These are phyloP conservation scores for Silybum marianum DNA, from an alignment of 129 eudicot species.

Conservation along the genomic window DNA sequence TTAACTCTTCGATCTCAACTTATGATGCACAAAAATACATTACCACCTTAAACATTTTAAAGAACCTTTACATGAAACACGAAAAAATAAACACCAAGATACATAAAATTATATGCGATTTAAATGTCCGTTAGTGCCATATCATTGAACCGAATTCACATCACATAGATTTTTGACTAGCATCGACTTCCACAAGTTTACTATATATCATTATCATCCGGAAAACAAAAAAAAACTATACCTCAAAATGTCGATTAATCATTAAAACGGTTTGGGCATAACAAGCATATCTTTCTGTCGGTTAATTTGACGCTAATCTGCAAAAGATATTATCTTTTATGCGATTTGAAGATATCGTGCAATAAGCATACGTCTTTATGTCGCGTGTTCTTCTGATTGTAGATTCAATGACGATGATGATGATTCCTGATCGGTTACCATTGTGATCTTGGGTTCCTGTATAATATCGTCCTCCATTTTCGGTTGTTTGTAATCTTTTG, in stretches of 20 bases:
- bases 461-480: conserved; percentile 43
- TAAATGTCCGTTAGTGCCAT: background rate
- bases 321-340: background rate
- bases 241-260: conserved; percentile 11
- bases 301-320: background rate
- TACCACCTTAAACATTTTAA: background rate
- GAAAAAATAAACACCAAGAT: background rate
- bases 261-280: background rate
- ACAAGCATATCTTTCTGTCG: background rate
- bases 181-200: background rate
- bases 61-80: background rate
- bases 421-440: conserved; percentile 53
- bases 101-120: background rate
- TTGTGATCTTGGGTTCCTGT: conserved; percentile 40
- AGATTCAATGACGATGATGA: conserved; percentile 27
- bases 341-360: background rate
- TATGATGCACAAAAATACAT: background rate
- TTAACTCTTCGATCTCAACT: background rate
- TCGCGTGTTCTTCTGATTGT: conserved; percentile 53
- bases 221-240: background rate
- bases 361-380: conserved; percentile 30
- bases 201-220: conserved; percentile 2
- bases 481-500: conserved; percentile 57
- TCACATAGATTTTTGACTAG: background rate
- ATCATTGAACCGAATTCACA: background rate